These are phyloP conservation scores for Mucuna pruriens DNA, from an alignment of 306 rosid species.

Conservation along the genomic window DNA sequence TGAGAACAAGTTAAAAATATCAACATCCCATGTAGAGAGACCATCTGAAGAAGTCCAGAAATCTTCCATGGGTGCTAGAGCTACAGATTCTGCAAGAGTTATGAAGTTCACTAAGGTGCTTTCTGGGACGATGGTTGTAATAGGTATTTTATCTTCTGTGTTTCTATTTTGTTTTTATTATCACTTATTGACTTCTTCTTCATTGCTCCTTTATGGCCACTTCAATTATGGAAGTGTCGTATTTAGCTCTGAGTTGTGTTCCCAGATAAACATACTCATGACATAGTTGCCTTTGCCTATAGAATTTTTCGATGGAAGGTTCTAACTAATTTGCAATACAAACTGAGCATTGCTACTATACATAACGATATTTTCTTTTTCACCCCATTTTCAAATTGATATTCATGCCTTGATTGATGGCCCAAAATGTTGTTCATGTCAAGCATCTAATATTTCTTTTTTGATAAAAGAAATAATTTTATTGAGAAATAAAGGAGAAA, in stretches of 20 bases:
- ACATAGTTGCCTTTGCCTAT: background rate
- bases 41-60: constrained; percentile 59
- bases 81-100: constrained; percentile 92
- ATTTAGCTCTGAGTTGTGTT: constrained; percentile 11
- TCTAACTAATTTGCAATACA: constrained; percentile 14
- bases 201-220: constrained; percentile 2
- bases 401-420: background rate
- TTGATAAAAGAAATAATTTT: background rate
- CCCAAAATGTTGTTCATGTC: constrained; percentile 12
- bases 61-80: constrained; percentile 73
- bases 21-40: constrained; percentile 49
- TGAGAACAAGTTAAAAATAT: constrained; percentile 57
- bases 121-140: constrained; percentile 72
- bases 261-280: background rate
- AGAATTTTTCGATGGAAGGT: constrained; percentile 2
- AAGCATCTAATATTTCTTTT: background rate
- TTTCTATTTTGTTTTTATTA: constrained; percentile 23
- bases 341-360: background rate
- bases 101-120: constrained; percentile 82
- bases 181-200: constrained; percentile 5
- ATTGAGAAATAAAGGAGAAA: background rate
- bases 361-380: background rate
- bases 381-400: background rate
- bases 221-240: constrained; percentile 1
- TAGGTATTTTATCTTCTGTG: constrained; percentile 56